Base-by-base conservation (phyloP, 2,329 filamentous ascomycete species). In the Fonsecaea erecta region DNA sequence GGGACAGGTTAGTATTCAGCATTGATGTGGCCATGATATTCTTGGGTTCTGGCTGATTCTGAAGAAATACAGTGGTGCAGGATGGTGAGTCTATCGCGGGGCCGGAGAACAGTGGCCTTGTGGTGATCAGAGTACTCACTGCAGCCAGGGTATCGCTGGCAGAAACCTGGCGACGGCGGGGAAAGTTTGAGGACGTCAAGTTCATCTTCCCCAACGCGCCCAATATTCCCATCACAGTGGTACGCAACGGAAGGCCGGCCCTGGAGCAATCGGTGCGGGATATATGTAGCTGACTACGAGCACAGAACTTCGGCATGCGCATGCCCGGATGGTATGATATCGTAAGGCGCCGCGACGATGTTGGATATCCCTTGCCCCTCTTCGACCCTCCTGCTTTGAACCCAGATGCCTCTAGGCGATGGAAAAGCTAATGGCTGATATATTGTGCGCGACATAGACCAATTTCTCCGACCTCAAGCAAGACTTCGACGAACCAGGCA, bases 151-250 rank as follows among this genome's bases (percentile, higher is more conserved):
- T 90, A 52, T 88, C 87, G 63, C 86, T 95, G 21, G 92, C 95
- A 34, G 89, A 96, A 81, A 92, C 94, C 78, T 97, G 90, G 90
- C 88, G 92, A 62, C 85, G 89, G 35, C 86, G 91, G 58, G 86
- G 88, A 77, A 89, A 89, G 74, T 92, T 98, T 69, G 87, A 93
- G 64, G 90, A 97, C 79, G 91, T 97, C 76, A 90, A 94, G 75
- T 98, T 98, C 78, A 87, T 99, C 74, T 89, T 99, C 77, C 95
- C 95, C 16, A 91, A 97, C 80, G 95, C 95, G 30, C 93, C 94
- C 4, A 80, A 79, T 40, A 95, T 96, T 60, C 92, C 93, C 34
- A 92, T 97, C 75, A 93, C 92, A n/a, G 82, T 88, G 73, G 90
- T 92, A 79, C 74, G 85, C 80, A 28, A 18, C 30, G 53, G 51